Percentiles rank a stretch among this genome's conserved stretches.
These are phyloP conservation scores for Agrocybe pediades DNA, from an alignment of 768 basidiomycete genomes.

Conservation along the genomic window DNA sequence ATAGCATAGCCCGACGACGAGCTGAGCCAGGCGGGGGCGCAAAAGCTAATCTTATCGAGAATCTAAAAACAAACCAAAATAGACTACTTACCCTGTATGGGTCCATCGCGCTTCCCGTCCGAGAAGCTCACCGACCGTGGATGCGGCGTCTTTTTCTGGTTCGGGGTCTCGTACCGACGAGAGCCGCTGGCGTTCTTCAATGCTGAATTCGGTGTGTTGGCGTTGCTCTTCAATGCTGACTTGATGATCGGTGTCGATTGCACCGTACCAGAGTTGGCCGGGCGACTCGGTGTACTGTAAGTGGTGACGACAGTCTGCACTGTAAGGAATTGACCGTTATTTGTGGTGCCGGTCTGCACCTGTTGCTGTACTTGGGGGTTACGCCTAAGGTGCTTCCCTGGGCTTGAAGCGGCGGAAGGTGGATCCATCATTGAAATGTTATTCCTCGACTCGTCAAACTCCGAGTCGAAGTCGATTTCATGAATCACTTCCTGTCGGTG, in stretches of 20 bases:
- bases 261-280: constrained; percentile 11
- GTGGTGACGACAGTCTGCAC: constrained; percentile 17
- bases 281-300: constrained; percentile 28
- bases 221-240: constrained; percentile 43
- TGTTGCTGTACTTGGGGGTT: background rate
- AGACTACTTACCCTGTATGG: constrained; percentile 60
- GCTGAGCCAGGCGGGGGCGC: background rate
- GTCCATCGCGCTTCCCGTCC: constrained; percentile 88
- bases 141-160: constrained; percentile 42
- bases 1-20: background rate
- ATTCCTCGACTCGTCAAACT: constrained; percentile 34
- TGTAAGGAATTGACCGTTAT: constrained; percentile 12
- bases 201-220: constrained; percentile 59
- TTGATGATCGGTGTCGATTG: constrained; percentile 39
- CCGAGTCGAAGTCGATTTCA: constrained; percentile 41
- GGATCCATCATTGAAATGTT: constrained; percentile 9
- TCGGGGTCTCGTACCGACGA: constrained; percentile 54
- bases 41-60: no score
- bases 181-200: constrained; percentile 55
- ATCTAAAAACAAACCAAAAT: background rate
- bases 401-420: constrained; percentile 1
- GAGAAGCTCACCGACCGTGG: constrained; percentile 96
- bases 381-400: background rate
- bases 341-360: constrained; percentile 3
- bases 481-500: constrained; percentile 24